Evolutionary conservation across 2,329 filamentous ascomycete species (phyloP).

Genomic region (Nemania sp.): DNA sequence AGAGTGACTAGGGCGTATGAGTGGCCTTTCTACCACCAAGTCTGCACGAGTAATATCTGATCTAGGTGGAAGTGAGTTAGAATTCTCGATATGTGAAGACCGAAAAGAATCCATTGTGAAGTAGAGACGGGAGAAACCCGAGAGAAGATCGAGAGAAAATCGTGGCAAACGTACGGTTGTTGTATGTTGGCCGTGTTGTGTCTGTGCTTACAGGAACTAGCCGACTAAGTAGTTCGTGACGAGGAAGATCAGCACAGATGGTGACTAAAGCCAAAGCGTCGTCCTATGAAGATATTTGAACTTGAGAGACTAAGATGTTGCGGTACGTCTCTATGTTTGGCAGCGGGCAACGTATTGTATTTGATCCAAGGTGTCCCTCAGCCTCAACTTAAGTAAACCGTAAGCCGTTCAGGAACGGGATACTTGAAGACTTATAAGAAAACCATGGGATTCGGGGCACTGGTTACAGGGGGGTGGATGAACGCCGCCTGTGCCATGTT

Average conservation of each 20-base stretch:
- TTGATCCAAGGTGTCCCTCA: conserved; percentile 34
- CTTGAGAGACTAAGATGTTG: conserved; percentile 26
- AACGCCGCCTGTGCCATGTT: conserved; percentile 34
- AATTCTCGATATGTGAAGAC: conserved; percentile 35
- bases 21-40: conserved; percentile 30
- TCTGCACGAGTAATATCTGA: conserved; percentile 39
- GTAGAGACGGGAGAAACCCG: conserved; percentile 30
- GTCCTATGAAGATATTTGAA: conserved; percentile 27
- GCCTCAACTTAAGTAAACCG: conserved; percentile 34
- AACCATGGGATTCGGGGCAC: too few species aligned
- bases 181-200: conserved; percentile 10
- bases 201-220: conserved; percentile 1
- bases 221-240: conserved; percentile 9
- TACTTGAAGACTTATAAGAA: conserved; percentile 36
- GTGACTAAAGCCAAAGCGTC: conserved; percentile 18
- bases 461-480: conserved; percentile 31
- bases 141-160: conserved; percentile 30
- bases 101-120: conserved; percentile 37
- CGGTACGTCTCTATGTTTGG: conserved; percentile 30
- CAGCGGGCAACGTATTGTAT: conserved; percentile 29
- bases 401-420: conserved; percentile 30
- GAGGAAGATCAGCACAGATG: conserved; percentile 12
- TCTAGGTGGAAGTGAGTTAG: conserved; percentile 43
- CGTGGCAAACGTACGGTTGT: conserved; percentile 35
- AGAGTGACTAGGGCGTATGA: conserved; percentile 31